These are phyloP conservation scores for Sporothrix curviconia DNA, from an alignment of 2,329 filamentous ascomycete species.

Conservation along the genomic window DNA sequence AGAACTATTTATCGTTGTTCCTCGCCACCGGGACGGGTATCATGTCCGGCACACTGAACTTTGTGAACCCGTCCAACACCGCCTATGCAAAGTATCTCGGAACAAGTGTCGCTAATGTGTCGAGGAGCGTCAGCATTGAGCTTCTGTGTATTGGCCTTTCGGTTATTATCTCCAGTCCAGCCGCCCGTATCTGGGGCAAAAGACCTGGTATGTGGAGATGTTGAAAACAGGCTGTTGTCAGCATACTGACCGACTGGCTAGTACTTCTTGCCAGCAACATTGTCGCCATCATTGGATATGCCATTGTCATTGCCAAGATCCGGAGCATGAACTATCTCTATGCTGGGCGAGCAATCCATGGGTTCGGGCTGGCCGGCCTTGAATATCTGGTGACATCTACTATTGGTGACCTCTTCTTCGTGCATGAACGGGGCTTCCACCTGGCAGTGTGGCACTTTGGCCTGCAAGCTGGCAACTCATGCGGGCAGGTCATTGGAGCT, in stretches of 20 bases:
- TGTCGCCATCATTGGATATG: constrained; percentile 24
- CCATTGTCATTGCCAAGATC: background rate
- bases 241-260: no score
- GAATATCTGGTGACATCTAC: constrained; percentile 36
- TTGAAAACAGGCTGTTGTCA: no score
- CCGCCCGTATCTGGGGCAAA: constrained; percentile 27
- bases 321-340: constrained; percentile 20
- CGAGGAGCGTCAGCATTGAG: constrained; percentile 28
- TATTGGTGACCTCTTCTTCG: constrained; percentile 49
- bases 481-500: constrained; percentile 5
- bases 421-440: constrained; percentile 41
- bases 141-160: constrained; percentile 66
- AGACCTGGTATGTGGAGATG: no score
- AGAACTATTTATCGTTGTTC: constrained; percentile 33
- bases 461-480: constrained; percentile 5
- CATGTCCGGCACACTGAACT: constrained; percentile 20
- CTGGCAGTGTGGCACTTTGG: constrained; percentile 25
- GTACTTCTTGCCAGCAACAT: constrained; percentile 28
- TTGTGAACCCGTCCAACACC: constrained; percentile 31
- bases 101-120: constrained; percentile 29
- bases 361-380: constrained; percentile 25
- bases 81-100: constrained; percentile 21
- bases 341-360: constrained; percentile 20
- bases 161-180: constrained; percentile 37
- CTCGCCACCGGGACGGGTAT: constrained; percentile 32